phyloP scores from a whole-genome alignment of 306 rosid species.

The Cucumis melo region DNA sequence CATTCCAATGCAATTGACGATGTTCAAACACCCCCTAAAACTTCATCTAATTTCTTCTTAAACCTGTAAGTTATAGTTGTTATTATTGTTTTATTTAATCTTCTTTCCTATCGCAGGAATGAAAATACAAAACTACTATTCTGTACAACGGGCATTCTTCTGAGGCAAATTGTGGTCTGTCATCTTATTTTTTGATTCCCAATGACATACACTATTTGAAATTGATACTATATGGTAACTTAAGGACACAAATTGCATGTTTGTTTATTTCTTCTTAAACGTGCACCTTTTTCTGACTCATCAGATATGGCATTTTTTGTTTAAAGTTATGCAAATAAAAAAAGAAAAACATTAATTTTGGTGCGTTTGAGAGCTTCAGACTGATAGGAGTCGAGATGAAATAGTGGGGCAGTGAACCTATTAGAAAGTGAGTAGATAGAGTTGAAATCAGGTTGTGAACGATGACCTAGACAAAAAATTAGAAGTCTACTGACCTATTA shows the following conservation, averaged over 20 bases:
- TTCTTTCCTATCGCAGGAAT: conserved; percentile 34
- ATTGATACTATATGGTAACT: background rate
- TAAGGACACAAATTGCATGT: background rate
- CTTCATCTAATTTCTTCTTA: background rate
- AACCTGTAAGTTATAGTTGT: background rate
- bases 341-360: background rate
- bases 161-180: conserved; percentile 74
- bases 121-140: conserved; percentile 81
- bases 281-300: background rate
- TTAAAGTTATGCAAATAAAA: background rate
- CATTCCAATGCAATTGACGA: too few relatives aligned
- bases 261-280: background rate
- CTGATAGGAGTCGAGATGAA: background rate
- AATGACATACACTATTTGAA: background rate
- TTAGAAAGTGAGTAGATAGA: background rate
- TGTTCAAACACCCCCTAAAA: background rate
- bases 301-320: background rate
- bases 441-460: background rate
- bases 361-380: background rate
- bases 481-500: background rate
- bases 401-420: background rate
- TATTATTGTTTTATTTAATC: background rate
- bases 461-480: background rate
- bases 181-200: background rate
- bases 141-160: conserved; percentile 90